A percentile compares a stretch with the other conserved stretches of the same genome.
Conservation (phyloP, 257 asterid genomes). For the Solanum virginianum region DNA sequence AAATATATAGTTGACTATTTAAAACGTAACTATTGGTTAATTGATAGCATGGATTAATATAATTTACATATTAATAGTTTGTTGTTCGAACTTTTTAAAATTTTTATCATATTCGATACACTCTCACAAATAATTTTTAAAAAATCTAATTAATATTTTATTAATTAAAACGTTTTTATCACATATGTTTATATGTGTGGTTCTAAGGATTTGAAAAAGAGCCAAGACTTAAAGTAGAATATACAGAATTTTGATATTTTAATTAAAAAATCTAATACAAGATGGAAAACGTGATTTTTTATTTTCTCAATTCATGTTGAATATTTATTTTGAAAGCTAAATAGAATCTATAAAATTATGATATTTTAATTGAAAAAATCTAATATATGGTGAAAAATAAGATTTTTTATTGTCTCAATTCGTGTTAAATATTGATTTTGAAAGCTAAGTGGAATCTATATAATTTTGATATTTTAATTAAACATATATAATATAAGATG, state of each 20-base stretch:
- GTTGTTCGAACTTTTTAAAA: not conserved
- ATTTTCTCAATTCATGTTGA: not conserved
- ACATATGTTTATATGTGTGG: not conserved
- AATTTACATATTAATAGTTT: not conserved
- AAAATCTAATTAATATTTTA: not conserved
- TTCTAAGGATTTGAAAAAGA: not conserved
- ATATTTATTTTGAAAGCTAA: not conserved
- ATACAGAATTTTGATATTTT: not conserved
- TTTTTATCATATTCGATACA: not conserved
- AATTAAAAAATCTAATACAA: not conserved
- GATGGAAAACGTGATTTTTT: no score
- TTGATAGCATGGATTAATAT: not conserved
- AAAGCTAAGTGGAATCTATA: no score
- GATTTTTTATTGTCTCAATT: no score
- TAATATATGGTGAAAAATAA: not conserved
- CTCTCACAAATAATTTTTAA: not conserved
- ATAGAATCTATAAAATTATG: not conserved
- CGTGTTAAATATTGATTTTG: not conserved
- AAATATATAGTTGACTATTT: not conserved
- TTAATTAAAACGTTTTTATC: not conserved
- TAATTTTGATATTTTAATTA: not conserved
- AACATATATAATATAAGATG: not conserved
- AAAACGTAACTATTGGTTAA: not conserved
- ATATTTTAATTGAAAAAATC: not conserved
- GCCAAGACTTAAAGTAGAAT: not conserved